Evolutionary conservation across 441 rosid species (phyloP).

Genomic region (Gossypium lobatum): DNA sequence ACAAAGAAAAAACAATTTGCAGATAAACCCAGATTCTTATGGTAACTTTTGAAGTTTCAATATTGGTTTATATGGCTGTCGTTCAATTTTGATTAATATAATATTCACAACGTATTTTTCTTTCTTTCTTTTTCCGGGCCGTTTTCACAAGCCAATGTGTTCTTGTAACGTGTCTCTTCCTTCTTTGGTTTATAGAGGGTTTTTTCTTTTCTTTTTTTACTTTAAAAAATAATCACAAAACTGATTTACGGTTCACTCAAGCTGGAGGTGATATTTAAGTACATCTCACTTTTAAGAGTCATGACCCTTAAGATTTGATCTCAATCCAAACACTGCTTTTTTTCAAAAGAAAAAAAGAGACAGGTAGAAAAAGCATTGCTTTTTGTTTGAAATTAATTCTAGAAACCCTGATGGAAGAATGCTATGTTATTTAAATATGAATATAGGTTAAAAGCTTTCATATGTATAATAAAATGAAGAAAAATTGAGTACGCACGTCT

Average conservation of each 20-base stretch:
- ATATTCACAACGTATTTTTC: too few species aligned
- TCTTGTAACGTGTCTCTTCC: neutral
- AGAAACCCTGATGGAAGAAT: neutral
- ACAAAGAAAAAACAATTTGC: conserved; percentile 1
- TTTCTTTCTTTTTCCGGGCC: neutral
- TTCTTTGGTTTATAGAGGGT: neutral
- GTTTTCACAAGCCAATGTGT: conserved; percentile 10
- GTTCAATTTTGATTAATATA: neutral
- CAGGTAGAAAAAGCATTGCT: neutral
- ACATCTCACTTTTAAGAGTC: too few species aligned
- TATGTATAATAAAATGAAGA: too few species aligned
- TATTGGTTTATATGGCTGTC: neutral
- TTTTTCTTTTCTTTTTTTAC: neutral
- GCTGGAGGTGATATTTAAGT: too few species aligned
- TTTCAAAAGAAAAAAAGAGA: too few species aligned
- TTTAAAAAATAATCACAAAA: too few species aligned
- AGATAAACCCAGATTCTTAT: neutral
- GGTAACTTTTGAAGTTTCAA: neutral
- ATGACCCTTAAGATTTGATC: too few species aligned
- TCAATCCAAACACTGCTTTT: too few species aligned
- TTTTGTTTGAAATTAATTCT: neutral
- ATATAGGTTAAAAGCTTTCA: neutral
- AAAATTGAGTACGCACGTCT: too few species aligned
- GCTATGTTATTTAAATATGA: neutral
- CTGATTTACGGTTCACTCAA: too few species aligned